Conservation (phyloP, 805 yeast species). For the Tetrapisispora iriomotensis region DNA sequence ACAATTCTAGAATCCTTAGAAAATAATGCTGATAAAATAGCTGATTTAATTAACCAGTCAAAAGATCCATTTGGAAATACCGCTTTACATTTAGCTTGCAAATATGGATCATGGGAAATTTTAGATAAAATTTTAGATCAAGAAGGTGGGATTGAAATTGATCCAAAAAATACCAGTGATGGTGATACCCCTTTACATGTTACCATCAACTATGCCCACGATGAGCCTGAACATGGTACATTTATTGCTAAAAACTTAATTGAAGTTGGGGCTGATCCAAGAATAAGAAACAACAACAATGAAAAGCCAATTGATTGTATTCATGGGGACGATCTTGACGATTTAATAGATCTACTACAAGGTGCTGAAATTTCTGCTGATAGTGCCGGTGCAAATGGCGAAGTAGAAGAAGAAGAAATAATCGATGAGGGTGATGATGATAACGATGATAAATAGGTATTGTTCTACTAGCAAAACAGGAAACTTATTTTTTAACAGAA, state of each 20-base stretch:
- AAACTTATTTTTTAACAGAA: too few relatives aligned
- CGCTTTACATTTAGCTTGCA: conserved; percentile 73
- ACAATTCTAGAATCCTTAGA: conserved; percentile 40
- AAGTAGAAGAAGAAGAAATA: conserved; percentile 29
- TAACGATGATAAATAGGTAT: not conserved
- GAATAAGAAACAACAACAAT: conserved; percentile 47
- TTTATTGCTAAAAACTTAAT: conserved; percentile 70
- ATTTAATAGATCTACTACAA: conserved; percentile 54
- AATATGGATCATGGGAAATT: conserved; percentile 76
- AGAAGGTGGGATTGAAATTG: conserved; percentile 78
- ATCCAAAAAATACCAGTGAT: conserved; percentile 59
- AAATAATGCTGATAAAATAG: conserved; percentile 27
- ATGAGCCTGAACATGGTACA: conserved; percentile 78
- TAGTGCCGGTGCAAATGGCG: conserved; percentile 25
- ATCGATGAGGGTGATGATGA: conserved; percentile 4
- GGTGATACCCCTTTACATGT: conserved; percentile 86
- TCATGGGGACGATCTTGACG: conserved; percentile 41
- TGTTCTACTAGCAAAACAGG: too few relatives aligned
- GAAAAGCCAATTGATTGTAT: conserved; percentile 70
- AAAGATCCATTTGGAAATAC: conserved; percentile 72
- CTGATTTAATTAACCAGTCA: conserved; percentile 54
- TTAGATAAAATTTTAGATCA: conserved; percentile 74
- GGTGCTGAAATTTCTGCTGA: conserved; percentile 72
- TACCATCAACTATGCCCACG: conserved; percentile 66
- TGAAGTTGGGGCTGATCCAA: conserved; percentile 87